These are phyloP conservation scores for Malassezia dermatis DNA, from an alignment of 1,284 basidiomycete genomes.

Conservation along the genomic window DNA sequence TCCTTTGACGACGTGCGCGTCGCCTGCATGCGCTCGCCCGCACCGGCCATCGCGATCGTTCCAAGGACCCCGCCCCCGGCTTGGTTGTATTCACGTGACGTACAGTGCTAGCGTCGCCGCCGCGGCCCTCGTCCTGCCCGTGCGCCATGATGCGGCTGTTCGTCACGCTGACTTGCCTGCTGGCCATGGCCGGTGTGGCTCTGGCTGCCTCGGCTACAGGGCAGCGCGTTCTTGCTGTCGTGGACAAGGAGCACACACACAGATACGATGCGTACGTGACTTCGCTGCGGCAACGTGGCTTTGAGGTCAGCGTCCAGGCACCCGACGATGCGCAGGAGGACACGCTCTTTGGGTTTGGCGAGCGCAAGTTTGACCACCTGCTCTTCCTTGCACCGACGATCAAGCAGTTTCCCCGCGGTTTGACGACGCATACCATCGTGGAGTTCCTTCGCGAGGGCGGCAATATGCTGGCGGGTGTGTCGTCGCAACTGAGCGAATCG, in stretches of 20 bases:
- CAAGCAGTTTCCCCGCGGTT: slow-evolving; percentile 59
- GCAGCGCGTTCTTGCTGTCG: slow-evolving; percentile 32
- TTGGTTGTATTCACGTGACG: background rate
- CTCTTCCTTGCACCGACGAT: slow-evolving; percentile 27
- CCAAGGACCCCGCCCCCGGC: background rate
- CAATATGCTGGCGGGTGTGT: slow-evolving; percentile 74
- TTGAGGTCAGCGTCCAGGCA: slow-evolving; percentile 14
- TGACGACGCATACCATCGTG: slow-evolving; percentile 73
- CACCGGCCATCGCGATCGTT: background rate
- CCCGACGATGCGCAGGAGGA: slow-evolving; percentile 10
- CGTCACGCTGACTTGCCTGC: background rate
- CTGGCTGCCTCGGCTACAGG: slow-evolving; percentile 27
- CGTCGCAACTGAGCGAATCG: slow-evolving; percentile 53
- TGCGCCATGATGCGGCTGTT: background rate
- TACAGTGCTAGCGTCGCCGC: background rate
- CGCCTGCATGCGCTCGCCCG: background rate
- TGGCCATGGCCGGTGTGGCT: background rate
- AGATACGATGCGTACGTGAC: slow-evolving; percentile 24
- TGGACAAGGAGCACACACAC: slow-evolving; percentile 13
- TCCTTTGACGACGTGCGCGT: background rate
- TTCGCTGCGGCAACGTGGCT: slow-evolving; percentile 24
- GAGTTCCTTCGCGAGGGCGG: slow-evolving; percentile 59
- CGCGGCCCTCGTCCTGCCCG: background rate
- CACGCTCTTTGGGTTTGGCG: slow-evolving; percentile 28
- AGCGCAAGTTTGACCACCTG: slow-evolving; percentile 37